These are phyloP conservation scores for Pseudogymnoascus pannorum DNA, from an alignment of 2,329 filamentous ascomycete genomes.

Conservation along the genomic window DNA sequence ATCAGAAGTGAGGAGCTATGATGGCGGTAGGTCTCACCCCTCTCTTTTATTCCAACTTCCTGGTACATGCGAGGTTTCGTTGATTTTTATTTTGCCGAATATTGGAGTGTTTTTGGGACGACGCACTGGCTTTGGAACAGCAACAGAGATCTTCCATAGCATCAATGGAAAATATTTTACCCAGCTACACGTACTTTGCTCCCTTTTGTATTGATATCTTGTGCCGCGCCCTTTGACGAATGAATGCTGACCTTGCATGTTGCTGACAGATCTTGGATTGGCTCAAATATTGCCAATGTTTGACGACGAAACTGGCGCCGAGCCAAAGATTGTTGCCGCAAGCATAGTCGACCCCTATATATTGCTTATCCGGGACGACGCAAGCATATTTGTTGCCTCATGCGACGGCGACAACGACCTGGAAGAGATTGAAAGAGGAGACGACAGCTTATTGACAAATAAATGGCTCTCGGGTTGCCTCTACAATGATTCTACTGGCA, in stretches of 20 bases:
- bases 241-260: slow-evolving; percentile 12
- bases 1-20: slow-evolving; percentile 83
- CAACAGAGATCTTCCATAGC: slow-evolving; percentile 24
- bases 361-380: slow-evolving; percentile 75
- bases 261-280: slow-evolving; percentile 64
- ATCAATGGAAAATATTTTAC: slow-evolving; percentile 33
- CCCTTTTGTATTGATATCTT: slow-evolving; percentile 23
- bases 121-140: neutral
- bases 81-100: slow-evolving; percentile 27
- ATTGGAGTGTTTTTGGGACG: neutral
- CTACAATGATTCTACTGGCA: slow-evolving; percentile 59
- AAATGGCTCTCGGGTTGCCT: slow-evolving; percentile 81
- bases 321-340: slow-evolving; percentile 69
- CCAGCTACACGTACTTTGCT: slow-evolving; percentile 15
- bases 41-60: slow-evolving; percentile 14
- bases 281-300: slow-evolving; percentile 88
- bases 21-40: slow-evolving; percentile 59
- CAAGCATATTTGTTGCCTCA: slow-evolving; percentile 69
- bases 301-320: slow-evolving; percentile 79
- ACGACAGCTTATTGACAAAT: slow-evolving; percentile 46
- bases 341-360: slow-evolving; percentile 85
- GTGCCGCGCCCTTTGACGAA: slow-evolving; percentile 13
- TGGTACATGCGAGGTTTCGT: slow-evolving; percentile 25
- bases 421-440: slow-evolving; percentile 66
- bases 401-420: slow-evolving; percentile 77